Conservation (phyloP, 116 monocot species). For the Posidonia oceanica region DNA sequence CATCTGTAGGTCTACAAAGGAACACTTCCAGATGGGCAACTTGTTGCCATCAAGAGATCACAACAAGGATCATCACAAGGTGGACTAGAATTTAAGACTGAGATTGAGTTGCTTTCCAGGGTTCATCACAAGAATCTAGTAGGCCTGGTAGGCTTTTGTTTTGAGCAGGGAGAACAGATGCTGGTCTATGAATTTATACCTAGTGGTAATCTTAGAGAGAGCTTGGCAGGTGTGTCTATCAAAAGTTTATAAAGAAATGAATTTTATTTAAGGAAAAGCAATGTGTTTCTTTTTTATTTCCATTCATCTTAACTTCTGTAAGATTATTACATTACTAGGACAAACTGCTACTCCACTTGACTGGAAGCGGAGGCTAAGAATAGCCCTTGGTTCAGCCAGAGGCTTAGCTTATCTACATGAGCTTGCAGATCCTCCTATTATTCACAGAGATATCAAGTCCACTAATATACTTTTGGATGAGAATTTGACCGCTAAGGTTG, state of each 20-base stretch:
- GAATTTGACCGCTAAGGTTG: conserved; percentile 69
- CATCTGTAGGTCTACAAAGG: conserved; percentile 16
- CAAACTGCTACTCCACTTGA: conserved; percentile 47
- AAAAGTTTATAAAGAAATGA: not conserved
- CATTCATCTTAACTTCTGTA: no score
- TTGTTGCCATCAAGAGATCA: conserved; percentile 26
- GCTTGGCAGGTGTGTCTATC: conserved; percentile 6
- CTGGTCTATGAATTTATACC: no score
- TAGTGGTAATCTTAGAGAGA: conserved; percentile 14
- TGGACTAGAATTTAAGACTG: conserved; percentile 21
- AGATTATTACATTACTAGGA: conserved; percentile 17
- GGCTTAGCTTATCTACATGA: conserved; percentile 92
- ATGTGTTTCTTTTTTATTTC: no score
- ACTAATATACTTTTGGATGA: conserved; percentile 83
- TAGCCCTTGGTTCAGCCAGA: conserved; percentile 73
- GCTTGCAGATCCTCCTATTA: conserved; percentile 81
- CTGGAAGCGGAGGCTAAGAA: conserved; percentile 61
- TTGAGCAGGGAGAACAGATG: no score
- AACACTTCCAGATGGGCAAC: conserved; percentile 8
- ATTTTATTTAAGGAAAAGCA: not conserved
- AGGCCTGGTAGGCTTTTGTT: no score
- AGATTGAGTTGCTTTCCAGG: no score
- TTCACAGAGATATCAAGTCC: conserved; percentile 87
- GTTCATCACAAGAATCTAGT: no score
- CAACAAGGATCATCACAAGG: conserved; percentile 21